phyloP scores from a whole-genome alignment of 257 asterid species.

The Coffea eugenioides region DNA sequence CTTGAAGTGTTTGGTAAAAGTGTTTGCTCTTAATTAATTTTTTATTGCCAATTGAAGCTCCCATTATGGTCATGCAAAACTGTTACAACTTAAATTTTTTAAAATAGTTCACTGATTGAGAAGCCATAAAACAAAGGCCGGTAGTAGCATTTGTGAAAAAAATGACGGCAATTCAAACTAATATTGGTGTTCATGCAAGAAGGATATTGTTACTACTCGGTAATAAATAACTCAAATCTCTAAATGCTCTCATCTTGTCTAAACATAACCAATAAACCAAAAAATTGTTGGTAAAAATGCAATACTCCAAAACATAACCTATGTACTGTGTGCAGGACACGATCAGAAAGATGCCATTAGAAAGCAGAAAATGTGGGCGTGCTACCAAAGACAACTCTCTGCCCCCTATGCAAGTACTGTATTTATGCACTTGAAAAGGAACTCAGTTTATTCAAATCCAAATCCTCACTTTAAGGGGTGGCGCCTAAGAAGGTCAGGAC shows the following conservation, averaged over 20 bases:
- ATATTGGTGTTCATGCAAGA: neutral
- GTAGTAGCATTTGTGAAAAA: neutral
- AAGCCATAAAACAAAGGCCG: neutral
- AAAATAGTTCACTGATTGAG: neutral
- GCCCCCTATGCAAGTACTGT: neutral
- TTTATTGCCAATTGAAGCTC: neutral
- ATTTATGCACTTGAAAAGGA: neutral
- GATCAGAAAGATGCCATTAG: neutral
- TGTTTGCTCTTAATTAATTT: neutral
- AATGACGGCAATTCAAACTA: neutral
- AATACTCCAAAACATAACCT: neutral
- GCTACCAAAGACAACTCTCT: constrained; percentile 1
- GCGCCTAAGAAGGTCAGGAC: no score
- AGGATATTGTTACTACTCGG: neutral
- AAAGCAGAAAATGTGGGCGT: neutral
- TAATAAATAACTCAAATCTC: neutral
- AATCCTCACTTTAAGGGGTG: no score
- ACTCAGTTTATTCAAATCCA: neutral
- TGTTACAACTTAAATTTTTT: no score
- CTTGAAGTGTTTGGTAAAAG: neutral
- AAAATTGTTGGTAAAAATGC: neutral
- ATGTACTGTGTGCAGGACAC: neutral
- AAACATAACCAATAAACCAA: neutral
- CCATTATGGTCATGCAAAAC: neutral
- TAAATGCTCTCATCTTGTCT: neutral